These are phyloP conservation scores for Ogataea neopini DNA, from an alignment of 805 yeast species.

Conservation along the genomic window DNA sequence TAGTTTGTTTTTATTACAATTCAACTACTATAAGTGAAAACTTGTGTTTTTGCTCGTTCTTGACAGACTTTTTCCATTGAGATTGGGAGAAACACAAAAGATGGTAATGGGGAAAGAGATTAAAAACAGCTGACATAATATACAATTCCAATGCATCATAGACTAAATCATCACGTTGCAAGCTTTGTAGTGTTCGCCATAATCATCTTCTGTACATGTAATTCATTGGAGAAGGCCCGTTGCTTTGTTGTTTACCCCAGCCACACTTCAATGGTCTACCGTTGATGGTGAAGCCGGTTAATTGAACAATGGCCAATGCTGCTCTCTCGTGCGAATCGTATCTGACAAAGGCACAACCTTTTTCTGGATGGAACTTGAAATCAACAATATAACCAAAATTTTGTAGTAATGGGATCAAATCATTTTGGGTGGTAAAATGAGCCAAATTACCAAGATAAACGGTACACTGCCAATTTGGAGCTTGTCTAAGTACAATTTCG, in stretches of 20 bases:
- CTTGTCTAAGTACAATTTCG: conserved; percentile 71
- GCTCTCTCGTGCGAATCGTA: conserved; percentile 88
- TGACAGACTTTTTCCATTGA: conserved; percentile 2
- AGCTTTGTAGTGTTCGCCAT: conserved; percentile 1
- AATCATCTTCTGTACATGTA: conserved; percentile 26
- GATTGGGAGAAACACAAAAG: neutral
- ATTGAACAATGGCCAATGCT: conserved; percentile 80
- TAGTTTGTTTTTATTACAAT: neutral
- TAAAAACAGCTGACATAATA: conserved; percentile 3
- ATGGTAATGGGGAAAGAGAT: conserved; percentile 1
- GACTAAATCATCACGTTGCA: conserved; percentile 7
- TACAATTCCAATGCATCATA: conserved; percentile 12
- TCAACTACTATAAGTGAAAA: no score
- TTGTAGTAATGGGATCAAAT: conserved; percentile 70
- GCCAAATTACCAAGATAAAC: conserved; percentile 87
- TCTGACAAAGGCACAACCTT: conserved; percentile 86
- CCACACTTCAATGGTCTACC: conserved; percentile 82
- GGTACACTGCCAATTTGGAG: conserved; percentile 83
- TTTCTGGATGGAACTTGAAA: conserved; percentile 75
- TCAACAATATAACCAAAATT: conserved; percentile 83
- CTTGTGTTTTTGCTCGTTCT: neutral
- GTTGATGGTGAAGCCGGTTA: conserved; percentile 67
- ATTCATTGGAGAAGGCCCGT: conserved; percentile 24
- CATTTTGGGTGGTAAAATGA: conserved; percentile 70
- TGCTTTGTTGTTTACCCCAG: conserved; percentile 65